phyloP scores from a whole-genome alignment of 2,329 filamentous ascomycete species.

The Elsinoe fawcettii region DNA sequence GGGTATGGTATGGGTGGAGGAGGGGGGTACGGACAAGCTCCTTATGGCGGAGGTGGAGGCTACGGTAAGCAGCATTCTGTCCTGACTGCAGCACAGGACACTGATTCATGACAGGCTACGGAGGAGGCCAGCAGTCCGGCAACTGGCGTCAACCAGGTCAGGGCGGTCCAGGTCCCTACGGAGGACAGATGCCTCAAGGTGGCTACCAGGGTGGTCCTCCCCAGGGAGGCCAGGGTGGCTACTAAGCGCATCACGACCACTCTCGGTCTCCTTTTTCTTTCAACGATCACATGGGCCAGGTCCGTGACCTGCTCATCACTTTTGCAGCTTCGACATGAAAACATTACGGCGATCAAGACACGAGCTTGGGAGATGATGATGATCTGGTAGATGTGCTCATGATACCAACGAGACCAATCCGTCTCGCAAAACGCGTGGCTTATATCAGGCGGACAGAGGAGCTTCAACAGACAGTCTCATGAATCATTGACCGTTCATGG shows the following conservation, averaged over 20 bases:
- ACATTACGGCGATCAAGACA: slow-evolving; percentile 1
- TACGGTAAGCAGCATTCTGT: slow-evolving; percentile 21
- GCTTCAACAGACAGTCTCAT: slow-evolving; percentile 11
- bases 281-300: not conserved
- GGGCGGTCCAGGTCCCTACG: slow-evolving; percentile 8
- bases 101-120: slow-evolving; percentile 10
- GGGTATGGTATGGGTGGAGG: slow-evolving; percentile 22
- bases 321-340: slow-evolving; percentile 1
- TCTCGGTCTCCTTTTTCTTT: not conserved
- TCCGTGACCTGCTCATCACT: slow-evolving; percentile 1
- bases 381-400: slow-evolving; percentile 9
- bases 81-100: not conserved
- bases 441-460: slow-evolving; percentile 4
- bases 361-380: slow-evolving; percentile 9
- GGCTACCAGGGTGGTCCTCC: slow-evolving; percentile 15
- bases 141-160: slow-evolving; percentile 15
- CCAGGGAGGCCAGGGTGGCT: slow-evolving; percentile 12
- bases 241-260: not conserved
- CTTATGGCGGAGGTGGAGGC: slow-evolving; percentile 20
- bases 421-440: slow-evolving; percentile 8
- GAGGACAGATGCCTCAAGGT: not conserved
- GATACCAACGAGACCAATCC: slow-evolving; percentile 11
- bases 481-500: not conserved
- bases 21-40: slow-evolving; percentile 24
- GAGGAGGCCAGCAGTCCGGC: slow-evolving; percentile 19